Base-by-base conservation (phyloP, 257 asterid genomes). In the Solanum lycopersicoides region DNA sequence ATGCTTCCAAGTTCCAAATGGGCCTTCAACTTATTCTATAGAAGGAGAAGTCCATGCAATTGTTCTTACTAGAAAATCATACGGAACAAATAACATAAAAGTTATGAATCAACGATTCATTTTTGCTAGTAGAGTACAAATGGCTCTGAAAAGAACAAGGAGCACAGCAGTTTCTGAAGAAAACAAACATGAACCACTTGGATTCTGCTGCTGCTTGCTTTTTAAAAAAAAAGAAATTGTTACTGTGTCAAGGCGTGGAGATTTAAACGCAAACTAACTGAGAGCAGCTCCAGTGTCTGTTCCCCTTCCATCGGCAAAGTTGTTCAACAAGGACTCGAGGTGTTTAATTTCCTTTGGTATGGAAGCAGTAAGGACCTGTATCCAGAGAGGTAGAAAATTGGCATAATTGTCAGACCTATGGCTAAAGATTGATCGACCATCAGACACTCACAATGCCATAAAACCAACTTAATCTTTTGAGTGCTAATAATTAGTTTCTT, bases 291-390 rank as follows among this genome's bases (percentile, higher is more conserved):
- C 86, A 82, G 42, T 63, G 9, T 21, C 88, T 56, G 86, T 69
- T 88, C 89, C 91, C 84, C 30, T 84, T 83, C 91, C 92, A 34
- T 84, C 75, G 60, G 89, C 39, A 86, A 93, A 91, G 88, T 93
- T 94, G 91, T 91, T 92, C 72, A 97, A 93, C 92, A 95, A 88
- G 34, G 96, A 88, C 90, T 95, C 98, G 76, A 97, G 74, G 91
- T 97, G 99, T 87, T 90, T 92, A 23, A 89, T 91, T 74, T 94
- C 93, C 91, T 96, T 95, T 1, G 99, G 99, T 68, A 96, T 74
- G 60, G 99, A 97, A 73, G 93, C 99, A 3, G 99, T 96, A 82
- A 97, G 98, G n/a, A 96, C 99, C 99, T 97, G 87, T 74, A 20
- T 66, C 87, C 83, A 65, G 39, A 53, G 39, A 74, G 41, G 45